A percentile compares a stretch with the other conserved stretches of the same genome.
Conservation (phyloP, 2,329 filamentous ascomycete genomes). For the Albophoma yamanashiensis region DNA sequence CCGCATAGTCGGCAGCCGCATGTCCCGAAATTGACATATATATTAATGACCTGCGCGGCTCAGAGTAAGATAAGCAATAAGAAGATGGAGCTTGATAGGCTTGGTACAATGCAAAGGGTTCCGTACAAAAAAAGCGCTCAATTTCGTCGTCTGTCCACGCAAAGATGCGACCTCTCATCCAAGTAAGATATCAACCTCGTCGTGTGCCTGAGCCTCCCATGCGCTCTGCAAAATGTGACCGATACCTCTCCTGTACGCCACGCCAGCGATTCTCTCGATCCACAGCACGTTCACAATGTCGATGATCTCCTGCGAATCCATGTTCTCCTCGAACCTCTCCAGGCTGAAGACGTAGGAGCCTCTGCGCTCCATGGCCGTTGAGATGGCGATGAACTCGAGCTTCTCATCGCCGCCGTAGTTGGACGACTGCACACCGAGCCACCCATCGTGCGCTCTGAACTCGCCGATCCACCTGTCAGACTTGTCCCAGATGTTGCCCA, state of each 20-base stretch:
- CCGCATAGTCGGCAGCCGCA: not conserved
- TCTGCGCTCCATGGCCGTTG: constrained; percentile 27
- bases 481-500: constrained; percentile 29
- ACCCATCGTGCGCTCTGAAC: constrained; percentile 32
- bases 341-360: constrained; percentile 27
- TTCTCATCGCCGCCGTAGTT: constrained; percentile 33
- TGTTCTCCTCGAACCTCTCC: constrained; percentile 28
- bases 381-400: constrained; percentile 33
- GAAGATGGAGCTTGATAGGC: too few species aligned
- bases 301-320: constrained; percentile 29
- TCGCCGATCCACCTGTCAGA: constrained; percentile 27
- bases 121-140: not conserved
- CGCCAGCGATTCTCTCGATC: constrained; percentile 32
- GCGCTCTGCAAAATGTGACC: constrained; percentile 29
- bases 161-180: constrained; percentile 15
- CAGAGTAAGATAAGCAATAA: too few species aligned
- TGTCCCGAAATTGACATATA: not conserved
- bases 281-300: constrained; percentile 36
- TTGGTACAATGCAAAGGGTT: too few species aligned
- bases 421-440: constrained; percentile 33
- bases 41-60: not conserved
- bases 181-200: constrained; percentile 29
- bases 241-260: constrained; percentile 29
- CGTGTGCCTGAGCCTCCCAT: constrained; percentile 28
- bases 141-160: not conserved